These are phyloP conservation scores for Musa troglodytarum DNA, from an alignment of 176 grass and related monocot genomes.

Conservation along the genomic window DNA sequence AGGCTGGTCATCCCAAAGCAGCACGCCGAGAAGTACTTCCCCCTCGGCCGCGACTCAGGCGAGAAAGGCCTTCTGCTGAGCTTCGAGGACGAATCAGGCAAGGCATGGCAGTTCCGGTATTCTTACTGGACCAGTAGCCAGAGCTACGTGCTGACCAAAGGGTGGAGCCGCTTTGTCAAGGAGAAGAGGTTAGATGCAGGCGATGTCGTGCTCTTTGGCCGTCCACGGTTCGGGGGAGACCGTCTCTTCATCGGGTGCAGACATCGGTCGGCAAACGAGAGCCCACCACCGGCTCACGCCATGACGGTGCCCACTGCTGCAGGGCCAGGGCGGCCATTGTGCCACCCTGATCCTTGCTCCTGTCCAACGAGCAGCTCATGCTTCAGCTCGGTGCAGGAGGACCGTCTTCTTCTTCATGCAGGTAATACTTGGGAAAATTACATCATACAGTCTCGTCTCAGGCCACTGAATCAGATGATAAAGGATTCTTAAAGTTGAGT, in stretches of 20 bases:
- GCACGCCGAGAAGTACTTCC: constrained; percentile 78
- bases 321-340: not conserved
- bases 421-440: not conserved
- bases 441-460: no score
- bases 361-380: not conserved
- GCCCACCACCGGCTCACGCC: not conserved
- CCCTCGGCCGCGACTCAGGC: constrained; percentile 18
- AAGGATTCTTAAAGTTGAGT: not conserved
- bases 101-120: constrained; percentile 14
- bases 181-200: constrained; percentile 15
- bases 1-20: constrained; percentile 75
- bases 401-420: not conserved
- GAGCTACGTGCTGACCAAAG: constrained; percentile 21
- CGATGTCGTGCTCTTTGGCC: constrained; percentile 29
- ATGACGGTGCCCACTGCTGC: not conserved
- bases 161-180: constrained; percentile 19
- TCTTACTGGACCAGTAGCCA: constrained; percentile 23
- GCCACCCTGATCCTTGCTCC: not conserved
- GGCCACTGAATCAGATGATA: no score
- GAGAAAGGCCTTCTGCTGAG: constrained; percentile 20
- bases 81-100: constrained; percentile 23
- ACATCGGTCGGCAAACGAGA: not conserved
- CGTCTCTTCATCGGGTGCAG: constrained; percentile 57
- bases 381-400: constrained; percentile 6
- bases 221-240: constrained; percentile 31